Base-by-base conservation (phyloP, 306 rosid genomes). In the Castanospermum australe region DNA sequence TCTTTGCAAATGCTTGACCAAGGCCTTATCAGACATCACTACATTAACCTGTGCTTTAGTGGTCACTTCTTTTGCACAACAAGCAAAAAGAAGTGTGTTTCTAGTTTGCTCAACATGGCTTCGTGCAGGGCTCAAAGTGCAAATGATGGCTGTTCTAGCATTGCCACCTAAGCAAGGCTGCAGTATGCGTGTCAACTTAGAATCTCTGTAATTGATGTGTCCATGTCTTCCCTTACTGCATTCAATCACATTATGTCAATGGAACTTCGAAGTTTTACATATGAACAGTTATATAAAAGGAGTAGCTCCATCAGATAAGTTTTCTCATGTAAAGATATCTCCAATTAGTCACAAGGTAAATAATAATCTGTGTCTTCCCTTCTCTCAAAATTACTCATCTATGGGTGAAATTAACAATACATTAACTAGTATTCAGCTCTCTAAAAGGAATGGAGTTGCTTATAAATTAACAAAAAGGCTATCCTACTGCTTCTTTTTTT, bases 141-240 rank as follows among this genome's bases (percentile, higher is more conserved):
- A 96, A 80, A 96, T 83, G 84, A 96, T 86, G 77, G 99, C 99
- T 79, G 99, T 96, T 91, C 99, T 88, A 78, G 99, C 99, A 84
- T 96, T 96, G 71, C 99, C 99, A 80, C 98, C 98, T 79, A 96
- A 82, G 84, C 90, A 91, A 54, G 99, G 97, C 94, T 96, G 99
- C 71, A 96, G 92, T 55, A 96, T 90, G 66, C 99, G 97, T 7
- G 99, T 96, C 82, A 96, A 84, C 90, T 91, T 96, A 39, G 99
- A 96, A 84, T 96, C 99, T 84, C 99, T 89, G 89, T 93, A 96
- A 82, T 96, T 96, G 77, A 96, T 76, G 84, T 96, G 99, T 6
- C 97, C 99, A 6, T 93, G 82, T 77, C 90, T 90, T 80, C 97
- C 99, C 78, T 96, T 96, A 78, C 98, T 96, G 96, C 89, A 83